These are phyloP conservation scores for Aureobasidium sp. DNA, from an alignment of 2,329 filamentous ascomycete species.

Conservation along the genomic window DNA sequence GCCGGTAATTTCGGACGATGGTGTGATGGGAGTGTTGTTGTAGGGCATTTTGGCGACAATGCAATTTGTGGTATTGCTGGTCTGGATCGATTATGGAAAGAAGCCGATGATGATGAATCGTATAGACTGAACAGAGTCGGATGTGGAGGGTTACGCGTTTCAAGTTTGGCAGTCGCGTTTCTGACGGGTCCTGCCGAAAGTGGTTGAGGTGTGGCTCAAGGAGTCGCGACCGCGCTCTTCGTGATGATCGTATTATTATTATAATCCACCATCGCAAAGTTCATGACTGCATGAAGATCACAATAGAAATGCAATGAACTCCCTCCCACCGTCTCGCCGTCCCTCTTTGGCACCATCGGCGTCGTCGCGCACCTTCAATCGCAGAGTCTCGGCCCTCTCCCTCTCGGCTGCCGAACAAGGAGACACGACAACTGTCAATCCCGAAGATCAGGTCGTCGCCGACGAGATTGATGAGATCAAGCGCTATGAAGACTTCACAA, in stretches of 20 bases:
- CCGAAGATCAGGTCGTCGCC: constrained; percentile 63
- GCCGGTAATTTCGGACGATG: constrained; percentile 73
- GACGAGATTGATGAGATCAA: constrained; percentile 98
- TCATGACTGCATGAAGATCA: background rate
- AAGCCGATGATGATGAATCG: background rate
- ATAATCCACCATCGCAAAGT: background rate
- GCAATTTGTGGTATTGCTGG: background rate
- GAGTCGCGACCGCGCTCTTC: background rate
- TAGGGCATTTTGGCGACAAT: constrained; percentile 60
- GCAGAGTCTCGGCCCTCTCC: constrained; percentile 60
- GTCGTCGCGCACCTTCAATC: constrained; percentile 43
- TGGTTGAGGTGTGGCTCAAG: background rate
- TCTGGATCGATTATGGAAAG: background rate
- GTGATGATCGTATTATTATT: too few relatives aligned
- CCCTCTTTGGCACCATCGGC: constrained; percentile 45
- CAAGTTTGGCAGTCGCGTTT: background rate
- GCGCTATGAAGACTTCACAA: constrained; percentile 96
- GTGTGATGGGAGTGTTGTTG: constrained; percentile 76
- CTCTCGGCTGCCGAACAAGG: constrained; percentile 56
- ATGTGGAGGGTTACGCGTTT: background rate
- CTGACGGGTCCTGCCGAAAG: background rate
- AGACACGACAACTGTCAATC: constrained; percentile 44
- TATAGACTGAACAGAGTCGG: too few relatives aligned
- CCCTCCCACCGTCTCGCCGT: constrained; percentile 18
- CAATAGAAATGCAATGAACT: constrained; percentile 3